Evolutionary conservation across 169 alveolate species (phyloP), one percentile per base, ranked within the genome.

Genomic region (Cryptosporidium parvum): DNA sequence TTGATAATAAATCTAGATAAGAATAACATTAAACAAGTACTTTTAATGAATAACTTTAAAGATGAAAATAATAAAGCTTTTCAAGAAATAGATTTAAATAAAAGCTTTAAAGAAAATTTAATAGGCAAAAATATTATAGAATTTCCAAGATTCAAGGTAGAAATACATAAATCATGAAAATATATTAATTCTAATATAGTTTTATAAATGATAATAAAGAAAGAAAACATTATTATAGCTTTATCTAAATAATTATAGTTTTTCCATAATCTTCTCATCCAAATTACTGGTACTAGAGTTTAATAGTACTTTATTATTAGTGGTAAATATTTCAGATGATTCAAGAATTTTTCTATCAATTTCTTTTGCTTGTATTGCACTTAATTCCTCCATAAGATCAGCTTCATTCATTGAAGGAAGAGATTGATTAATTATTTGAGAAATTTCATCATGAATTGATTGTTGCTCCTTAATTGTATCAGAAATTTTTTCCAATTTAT

Each of bases 341-440:
- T 80, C 89, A 16, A 80, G 48, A 14, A 80, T 80, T 33, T 80
- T 80, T 23, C 62, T 80, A 48, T 80, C 89, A 16, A 80, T 80
- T 48, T 80, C 89, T 31, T 80, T 61, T 21, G 89, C 89, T n/a
- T 80, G 89, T 39, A 80, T 80, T 26, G 89, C 73, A 62, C 89
- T 80, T 65, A 80, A 62, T 37, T 80, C 89, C 23, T 80, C 89
- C 52, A 80, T 26, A 9, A 80, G 67, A 31, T 80, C 89, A 7
- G 69, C 75, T 39, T 80, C 89, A 39, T 80, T 80, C 75, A 80
- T 80, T 80, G 89, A 33, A 62, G 89, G 89, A 23, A 80, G 67
- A 44, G 89, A 80, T n/a, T 80, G 89, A 65, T 59, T 59, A 45
- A 80, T 62, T 44, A 80, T 65, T 44, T 80, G 89, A n/a, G 89